phyloP scores from a whole-genome alignment of 1,284 basidiomycete species.

The Trametes polyzona region DNA sequence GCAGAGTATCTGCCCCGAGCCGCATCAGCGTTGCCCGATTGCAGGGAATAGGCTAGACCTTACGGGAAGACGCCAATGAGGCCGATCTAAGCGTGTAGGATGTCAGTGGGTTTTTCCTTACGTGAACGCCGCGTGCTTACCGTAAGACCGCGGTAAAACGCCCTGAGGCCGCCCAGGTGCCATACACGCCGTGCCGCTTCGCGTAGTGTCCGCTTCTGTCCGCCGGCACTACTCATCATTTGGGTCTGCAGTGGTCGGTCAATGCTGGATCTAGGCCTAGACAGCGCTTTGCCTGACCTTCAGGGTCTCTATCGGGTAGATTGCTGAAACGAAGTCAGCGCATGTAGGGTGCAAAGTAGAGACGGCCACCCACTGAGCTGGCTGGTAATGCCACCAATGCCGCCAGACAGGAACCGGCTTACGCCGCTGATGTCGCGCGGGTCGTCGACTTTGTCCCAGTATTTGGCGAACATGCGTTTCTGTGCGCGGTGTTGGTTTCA shows the following conservation, averaged over 20 bases:
- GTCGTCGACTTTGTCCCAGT: constrained; percentile 92
- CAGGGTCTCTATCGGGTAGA: constrained; percentile 88
- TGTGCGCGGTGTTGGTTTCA: constrained; percentile 36
- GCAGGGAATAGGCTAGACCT: constrained; percentile 32
- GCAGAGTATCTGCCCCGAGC: constrained; percentile 68
- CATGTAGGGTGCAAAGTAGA: constrained; percentile 4
- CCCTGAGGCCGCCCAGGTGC: constrained; percentile 80
- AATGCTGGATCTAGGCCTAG: not conserved
- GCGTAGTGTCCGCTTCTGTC: constrained; percentile 61
- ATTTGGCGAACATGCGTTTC: constrained; percentile 93
- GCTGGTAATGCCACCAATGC: constrained; percentile 92
- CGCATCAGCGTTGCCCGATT: constrained; percentile 16
- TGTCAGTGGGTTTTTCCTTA: constrained; percentile 1
- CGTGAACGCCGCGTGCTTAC: constrained; percentile 51
- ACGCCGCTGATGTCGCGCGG: constrained; percentile 88
- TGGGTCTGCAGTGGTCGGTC: constrained; percentile 63
- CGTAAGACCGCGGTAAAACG: constrained; percentile 91
- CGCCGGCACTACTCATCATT: constrained; percentile 86
- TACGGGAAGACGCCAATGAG: constrained; percentile 90
- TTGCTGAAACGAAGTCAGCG: constrained; percentile 52
- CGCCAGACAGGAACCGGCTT: constrained; percentile 94
- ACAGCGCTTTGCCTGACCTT: constrained; percentile 54
- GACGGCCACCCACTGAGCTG: constrained; percentile 75
- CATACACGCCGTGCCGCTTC: constrained; percentile 71
- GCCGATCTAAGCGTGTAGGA: constrained; percentile 64